Conservation (phyloP, 495 filamentous ascomycete genomes). For the Thermothielavioides terrestris region DNA sequence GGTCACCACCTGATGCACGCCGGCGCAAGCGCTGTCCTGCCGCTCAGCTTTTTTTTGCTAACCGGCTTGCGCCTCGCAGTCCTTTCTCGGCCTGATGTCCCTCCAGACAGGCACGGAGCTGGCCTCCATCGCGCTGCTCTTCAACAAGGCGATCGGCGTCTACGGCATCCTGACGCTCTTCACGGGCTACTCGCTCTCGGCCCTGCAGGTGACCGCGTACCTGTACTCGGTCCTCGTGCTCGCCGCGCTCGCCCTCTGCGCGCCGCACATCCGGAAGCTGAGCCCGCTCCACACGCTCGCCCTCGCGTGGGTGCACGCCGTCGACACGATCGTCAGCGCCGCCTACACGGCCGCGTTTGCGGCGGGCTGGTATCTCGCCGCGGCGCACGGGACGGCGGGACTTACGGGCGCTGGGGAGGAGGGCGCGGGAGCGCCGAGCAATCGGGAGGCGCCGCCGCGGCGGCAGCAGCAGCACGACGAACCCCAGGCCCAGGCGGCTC, state of each 20-base stretch:
- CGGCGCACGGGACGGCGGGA: constrained; percentile 34
- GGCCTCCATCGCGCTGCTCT: constrained; percentile 64
- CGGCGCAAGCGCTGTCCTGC: too few species aligned
- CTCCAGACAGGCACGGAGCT: constrained; percentile 78
- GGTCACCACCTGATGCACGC: too few species aligned
- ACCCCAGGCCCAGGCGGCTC: neutral
- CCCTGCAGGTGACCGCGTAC: constrained; percentile 71
- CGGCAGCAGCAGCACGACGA: neutral
- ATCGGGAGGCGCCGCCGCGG: constrained; percentile 4
- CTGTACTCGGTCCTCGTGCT: constrained; percentile 69
- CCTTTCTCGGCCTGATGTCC: constrained; percentile 75
- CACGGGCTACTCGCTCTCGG: constrained; percentile 54
- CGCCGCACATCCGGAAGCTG: constrained; percentile 62
- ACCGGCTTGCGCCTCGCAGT: constrained; percentile 34
- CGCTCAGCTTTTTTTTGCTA: too few species aligned
- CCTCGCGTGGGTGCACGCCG: constrained; percentile 67
- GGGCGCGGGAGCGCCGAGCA: constrained; percentile 19
- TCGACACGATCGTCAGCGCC: constrained; percentile 70
- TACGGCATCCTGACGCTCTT: constrained; percentile 82
- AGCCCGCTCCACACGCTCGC: constrained; percentile 59
- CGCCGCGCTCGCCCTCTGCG: constrained; percentile 49
- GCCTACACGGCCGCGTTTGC: constrained; percentile 73
- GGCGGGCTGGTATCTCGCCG: constrained; percentile 70
- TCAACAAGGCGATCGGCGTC: constrained; percentile 83
- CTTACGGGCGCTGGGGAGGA: constrained; percentile 8